Evolutionary conservation across 2,329 filamentous ascomycete species (phyloP), one percentile per base, ranked within the genome.

Genomic region (Colletotrichum sp.): DNA sequence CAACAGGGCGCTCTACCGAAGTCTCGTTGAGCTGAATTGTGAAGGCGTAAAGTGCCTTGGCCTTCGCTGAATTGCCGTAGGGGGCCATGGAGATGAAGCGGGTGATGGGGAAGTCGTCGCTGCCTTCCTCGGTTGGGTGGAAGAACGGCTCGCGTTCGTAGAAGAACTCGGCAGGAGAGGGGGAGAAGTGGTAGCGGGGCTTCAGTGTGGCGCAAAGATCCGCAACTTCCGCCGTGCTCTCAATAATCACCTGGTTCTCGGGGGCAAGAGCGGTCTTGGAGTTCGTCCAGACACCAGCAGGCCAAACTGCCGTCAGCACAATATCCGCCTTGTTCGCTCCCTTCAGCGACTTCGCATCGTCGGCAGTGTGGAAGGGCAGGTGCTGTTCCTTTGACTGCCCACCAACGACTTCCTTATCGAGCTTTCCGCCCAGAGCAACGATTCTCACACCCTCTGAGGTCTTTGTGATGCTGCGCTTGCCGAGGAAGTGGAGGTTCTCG

Each of bases 91-190:
- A 97, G 80, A 98, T 94, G 86, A 99, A 99, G 21, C 97, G 92
- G 2, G 97, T 98, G 12, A 97, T 85, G 2, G 88, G 86, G 78
- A 90, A 89, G 26, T 88, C 85, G 72, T 93, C 89, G 8, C 83
- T 79, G 1, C 86, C 86, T 16, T 85, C 84, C 48, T 84, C 82
- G 8, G 84, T 79, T 2, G 90, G 88, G 82, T 98, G 93, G 81
- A 97, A 93, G 86, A 98, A 99, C 0, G 96, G 95, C 84, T 98
- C 97, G 71, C 97, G 93, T 85, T 99, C 96, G 83, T 93, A 98
- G 84, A 94, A 96, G 80, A 93, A 93, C 8, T 89, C 85, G 10
- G 82, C 83, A 1, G 91, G 89, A 0, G 94, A 94, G 5, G 91
- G 88, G 3, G 95, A 92, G 80, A 98, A 93, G 83, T 98, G 96